A percentile compares a stretch with the other conserved stretches of the same genome.
Evolutionary conservation across 805 yeast species (phyloP).

Genomic region (Trichomonascus vanleenenianus): DNA sequence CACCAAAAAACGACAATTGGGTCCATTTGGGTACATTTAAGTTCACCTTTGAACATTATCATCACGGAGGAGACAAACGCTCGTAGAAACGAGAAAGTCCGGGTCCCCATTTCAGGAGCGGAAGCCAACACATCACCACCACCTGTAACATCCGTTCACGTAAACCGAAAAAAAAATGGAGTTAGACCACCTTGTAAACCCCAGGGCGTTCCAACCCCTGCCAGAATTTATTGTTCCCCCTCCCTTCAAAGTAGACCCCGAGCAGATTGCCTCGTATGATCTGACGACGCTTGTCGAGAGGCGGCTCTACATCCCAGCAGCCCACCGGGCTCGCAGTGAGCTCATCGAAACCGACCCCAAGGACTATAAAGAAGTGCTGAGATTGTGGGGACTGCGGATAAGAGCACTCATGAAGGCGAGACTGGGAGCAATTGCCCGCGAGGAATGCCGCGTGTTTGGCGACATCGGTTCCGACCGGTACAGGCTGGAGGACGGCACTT

Average conservation of each 20-base stretch:
- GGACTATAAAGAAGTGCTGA: conserved; percentile 17
- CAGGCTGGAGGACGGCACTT: conserved; percentile 16
- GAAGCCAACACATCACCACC: too few relatives aligned
- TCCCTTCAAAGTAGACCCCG: conserved; percentile 1
- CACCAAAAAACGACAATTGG: too few relatives aligned
- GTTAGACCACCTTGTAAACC: conserved; percentile 2
- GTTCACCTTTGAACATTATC: too few relatives aligned
- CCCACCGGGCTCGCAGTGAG: conserved; percentile 16
- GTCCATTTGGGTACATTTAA: too few relatives aligned
- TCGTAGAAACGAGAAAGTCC: too few relatives aligned
- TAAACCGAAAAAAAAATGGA: too few relatives aligned
- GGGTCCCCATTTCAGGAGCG: too few relatives aligned
- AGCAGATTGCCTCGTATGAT: conserved; percentile 18
- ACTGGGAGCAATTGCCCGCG: conserved; percentile 25
- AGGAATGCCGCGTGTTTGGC: conserved; percentile 23
- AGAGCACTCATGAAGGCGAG: conserved; percentile 23
- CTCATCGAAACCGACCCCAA: conserved; percentile 11
- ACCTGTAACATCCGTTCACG: too few relatives aligned
- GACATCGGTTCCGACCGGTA: conserved; percentile 22
- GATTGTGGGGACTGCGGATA: conserved; percentile 25
- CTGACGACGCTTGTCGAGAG: conserved; percentile 15
- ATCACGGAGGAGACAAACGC: too few relatives aligned
- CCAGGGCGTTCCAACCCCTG: conserved; percentile 8
- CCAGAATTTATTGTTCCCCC: conserved; percentile 6
- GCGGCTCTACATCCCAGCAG: conserved; percentile 22